Evolutionary conservation across 306 rosid genomes (phyloP), one percentile per base, ranked within the genome.

Genomic region (Arachis hypogaea): DNA sequence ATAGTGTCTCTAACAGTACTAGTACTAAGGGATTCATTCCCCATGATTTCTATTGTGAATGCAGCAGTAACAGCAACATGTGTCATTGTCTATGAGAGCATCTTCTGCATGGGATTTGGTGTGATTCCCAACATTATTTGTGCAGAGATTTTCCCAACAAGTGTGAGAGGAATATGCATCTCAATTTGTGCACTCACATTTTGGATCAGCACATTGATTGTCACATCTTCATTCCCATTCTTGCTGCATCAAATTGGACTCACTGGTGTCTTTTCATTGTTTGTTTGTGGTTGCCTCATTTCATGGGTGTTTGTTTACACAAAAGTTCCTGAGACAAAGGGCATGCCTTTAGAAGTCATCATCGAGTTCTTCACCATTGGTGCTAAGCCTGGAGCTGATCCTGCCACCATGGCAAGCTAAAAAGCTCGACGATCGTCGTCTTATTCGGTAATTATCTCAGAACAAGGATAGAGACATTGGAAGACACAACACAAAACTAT

Each of bases 261-360:
- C 1, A 60, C 85, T 0, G 86, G 96, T 18, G 84, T 90, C 9
- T 81, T 90, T 63, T 69, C 73, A 33, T 56, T 88, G 51, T 90
- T 77, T 14, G 86, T 78, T 18, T 29, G 56, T 57, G 91, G 88
- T 0, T 85, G 91, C 86, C 59, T 83, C 58, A 0, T 74, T 41
- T 60, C 96, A 4, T 90, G 85, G 87, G 30, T 86, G 28, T 90
- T 90, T 71, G 87, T 90, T 5, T 88, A 63, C 88, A 63, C 81
- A 52, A 90, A 88, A 66, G 93, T 86, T 43, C 91, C 96, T 11
- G 93, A 90, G 69, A 88, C 96, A 0, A 90, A 86, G 63, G 96
- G 91, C 63, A 88, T 90, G 96, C 92, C 93, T 64, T 71, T 86
- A 2, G 96, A 90, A 85, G 92, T 90, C 63, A 88, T 90, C 1